Evolutionary conservation across 768 basidiomycete species (phyloP).

Genomic region (Boletales sp.): DNA sequence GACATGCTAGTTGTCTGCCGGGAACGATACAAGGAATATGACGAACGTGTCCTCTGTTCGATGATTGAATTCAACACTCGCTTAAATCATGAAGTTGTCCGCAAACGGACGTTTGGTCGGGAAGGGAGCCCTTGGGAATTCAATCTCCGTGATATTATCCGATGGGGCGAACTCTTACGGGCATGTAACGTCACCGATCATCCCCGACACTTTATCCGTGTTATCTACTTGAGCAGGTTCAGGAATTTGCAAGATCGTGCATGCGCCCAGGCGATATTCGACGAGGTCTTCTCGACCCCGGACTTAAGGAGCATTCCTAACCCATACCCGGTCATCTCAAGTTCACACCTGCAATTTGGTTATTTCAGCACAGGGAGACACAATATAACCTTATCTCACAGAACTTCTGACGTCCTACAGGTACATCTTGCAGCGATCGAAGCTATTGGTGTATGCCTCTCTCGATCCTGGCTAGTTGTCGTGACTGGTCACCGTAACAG

Average conservation of each 20-base stretch:
- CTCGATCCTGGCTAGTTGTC: slow-evolving; percentile 85
- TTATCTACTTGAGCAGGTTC: slow-evolving; percentile 85
- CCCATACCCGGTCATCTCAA: slow-evolving; percentile 33
- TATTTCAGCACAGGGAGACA: slow-evolving; percentile 43
- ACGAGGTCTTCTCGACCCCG: slow-evolving; percentile 42
- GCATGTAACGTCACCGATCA: slow-evolving; percentile 33
- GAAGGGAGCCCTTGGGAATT: slow-evolving; percentile 96
- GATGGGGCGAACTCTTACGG: slow-evolving; percentile 71
- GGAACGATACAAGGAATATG: slow-evolving; percentile 63
- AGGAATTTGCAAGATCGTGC: slow-evolving; percentile 65
- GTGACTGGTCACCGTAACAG: slow-evolving; percentile 67
- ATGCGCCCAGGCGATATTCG: slow-evolving; percentile 50
- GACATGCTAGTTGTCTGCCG: slow-evolving; percentile 81
- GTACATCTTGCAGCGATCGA: slow-evolving; percentile 65
- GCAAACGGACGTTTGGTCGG: slow-evolving; percentile 63
- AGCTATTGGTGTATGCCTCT: slow-evolving; percentile 67
- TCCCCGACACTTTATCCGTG: slow-evolving; percentile 62
- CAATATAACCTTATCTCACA: slow-evolving; percentile 31
- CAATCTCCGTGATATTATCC: slow-evolving; percentile 90
- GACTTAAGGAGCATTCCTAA: slow-evolving; percentile 39
- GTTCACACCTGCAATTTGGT: slow-evolving; percentile 61
- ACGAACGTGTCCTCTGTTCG: slow-evolving; percentile 47
- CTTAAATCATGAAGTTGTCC: slow-evolving; percentile 64
- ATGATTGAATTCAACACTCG: slow-evolving; percentile 84
- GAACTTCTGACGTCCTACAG: slow-evolving; percentile 54